phyloP scores from a whole-genome alignment of 2,329 filamentous ascomycete genomes.

The Colletotrichum sp. region DNA sequence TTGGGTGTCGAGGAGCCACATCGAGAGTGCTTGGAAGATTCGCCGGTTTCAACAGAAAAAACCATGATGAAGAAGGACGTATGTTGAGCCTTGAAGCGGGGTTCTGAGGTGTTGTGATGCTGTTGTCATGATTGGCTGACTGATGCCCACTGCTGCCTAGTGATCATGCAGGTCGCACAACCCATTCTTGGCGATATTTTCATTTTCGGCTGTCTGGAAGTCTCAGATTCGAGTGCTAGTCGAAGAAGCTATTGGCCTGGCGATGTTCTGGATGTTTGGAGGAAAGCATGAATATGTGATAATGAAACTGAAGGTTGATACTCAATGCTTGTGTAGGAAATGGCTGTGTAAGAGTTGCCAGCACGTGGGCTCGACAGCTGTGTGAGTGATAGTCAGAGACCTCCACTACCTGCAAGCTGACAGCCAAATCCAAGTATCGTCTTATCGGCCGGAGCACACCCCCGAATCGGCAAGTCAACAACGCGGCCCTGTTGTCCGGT shows the following conservation, averaged over 20 bases:
- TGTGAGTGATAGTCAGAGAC: background rate
- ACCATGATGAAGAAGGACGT: too few species aligned
- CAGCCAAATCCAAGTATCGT: background rate
- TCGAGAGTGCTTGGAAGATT: too few species aligned
- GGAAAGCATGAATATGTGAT: background rate
- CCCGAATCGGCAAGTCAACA: background rate
- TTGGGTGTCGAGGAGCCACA: background rate
- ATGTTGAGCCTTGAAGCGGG: background rate
- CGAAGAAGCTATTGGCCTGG: background rate
- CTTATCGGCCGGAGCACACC: background rate
- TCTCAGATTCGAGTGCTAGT: background rate
- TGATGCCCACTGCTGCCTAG: background rate
- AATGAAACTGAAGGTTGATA: background rate
- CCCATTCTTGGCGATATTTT: background rate
- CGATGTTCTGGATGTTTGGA: background rate
- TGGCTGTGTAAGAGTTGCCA: background rate
- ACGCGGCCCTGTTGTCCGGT: background rate
- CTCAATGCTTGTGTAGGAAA: background rate
- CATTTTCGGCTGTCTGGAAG: background rate
- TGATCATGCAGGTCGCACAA: background rate
- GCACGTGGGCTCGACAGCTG: background rate
- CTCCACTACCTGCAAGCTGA: accelerated
- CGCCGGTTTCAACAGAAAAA: too few species aligned
- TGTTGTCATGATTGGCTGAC: background rate
- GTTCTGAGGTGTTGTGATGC: background rate